Base-by-base conservation (phyloP, 306 rosid species). In the Trifolium fragiferum region DNA sequence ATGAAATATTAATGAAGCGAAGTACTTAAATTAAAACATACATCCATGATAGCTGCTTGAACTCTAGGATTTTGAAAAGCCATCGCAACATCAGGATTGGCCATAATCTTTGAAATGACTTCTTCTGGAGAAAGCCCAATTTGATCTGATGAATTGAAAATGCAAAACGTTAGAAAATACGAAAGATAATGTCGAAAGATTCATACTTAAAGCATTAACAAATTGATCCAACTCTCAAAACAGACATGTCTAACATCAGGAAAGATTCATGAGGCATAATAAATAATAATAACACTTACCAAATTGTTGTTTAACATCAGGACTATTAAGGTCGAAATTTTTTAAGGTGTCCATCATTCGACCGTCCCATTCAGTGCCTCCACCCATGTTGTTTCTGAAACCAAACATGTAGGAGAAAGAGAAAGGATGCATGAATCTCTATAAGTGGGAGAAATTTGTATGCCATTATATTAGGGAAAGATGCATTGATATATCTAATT, bases 11-110 rank as follows among this genome's bases (percentile, higher is more conserved):
- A 57, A 66, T 44, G 1, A 43, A 33, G 23, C 33, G 1, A 33
- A 33, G 23, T 19, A 54, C 55, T 85, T 63, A 30, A 66, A 41
- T 68, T 44, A 68, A 79, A 41, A 87, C 96, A 41, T 87, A 95
- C 99, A 83, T 95, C 99, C 98, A 95, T 92, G 78, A 95, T 95
- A 18, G 99, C 99, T 69, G 94, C 92, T 86, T 95, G 98, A 79
- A 95, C 97, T 89, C 82, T 90, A 33, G 99, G 99, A 79, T 95
- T 95, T 86, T 95, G 99, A 80, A 95, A 95, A 54, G 99, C 99
- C 96, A 85, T 71, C 40, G 96, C 97, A 73, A 95, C 91, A 13
- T 95, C 99, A 50, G 99, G 99, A 80, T 92, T 89, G 70, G 92
- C 93, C 98, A 95, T 92, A 69, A 95, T 95, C 88, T 86, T 95